Conservation (phyloP, 495 filamentous ascomycete species). For the Aspergillus mulundensis region DNA sequence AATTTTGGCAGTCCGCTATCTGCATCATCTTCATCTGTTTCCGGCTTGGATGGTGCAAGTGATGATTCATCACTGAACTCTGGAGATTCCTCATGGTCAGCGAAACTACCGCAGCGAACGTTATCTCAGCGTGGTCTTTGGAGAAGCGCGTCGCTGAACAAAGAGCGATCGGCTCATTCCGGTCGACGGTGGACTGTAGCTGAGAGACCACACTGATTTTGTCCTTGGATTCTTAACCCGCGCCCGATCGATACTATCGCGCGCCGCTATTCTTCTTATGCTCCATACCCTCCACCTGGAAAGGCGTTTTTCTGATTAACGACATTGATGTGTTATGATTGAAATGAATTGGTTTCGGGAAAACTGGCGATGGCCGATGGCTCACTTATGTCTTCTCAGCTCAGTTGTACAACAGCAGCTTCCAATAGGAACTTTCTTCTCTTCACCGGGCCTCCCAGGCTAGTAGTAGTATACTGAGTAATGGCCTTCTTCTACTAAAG, state of each 20-base stretch:
- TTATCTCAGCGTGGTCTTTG: constrained; percentile 42
- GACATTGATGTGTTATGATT: constrained; percentile 3
- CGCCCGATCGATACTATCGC: background rate
- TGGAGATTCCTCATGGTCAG: constrained; percentile 20
- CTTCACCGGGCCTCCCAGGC: background rate
- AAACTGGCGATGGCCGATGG: background rate
- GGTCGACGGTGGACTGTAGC: constrained; percentile 45
- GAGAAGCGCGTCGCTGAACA: constrained; percentile 34
- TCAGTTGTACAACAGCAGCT: background rate
- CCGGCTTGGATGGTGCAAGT: background rate
- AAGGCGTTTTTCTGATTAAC: background rate
- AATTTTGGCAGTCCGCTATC: constrained; percentile 33
- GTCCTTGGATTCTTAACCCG: background rate
- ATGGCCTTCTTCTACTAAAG: background rate
- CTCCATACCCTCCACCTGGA: background rate
- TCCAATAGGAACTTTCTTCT: background rate
- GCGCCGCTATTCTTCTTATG: background rate
- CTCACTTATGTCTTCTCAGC: background rate
- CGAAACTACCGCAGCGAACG: constrained; percentile 32
- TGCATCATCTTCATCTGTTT: constrained; percentile 2
- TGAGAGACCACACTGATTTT: constrained; percentile 35
- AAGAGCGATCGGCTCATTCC: constrained; percentile 27
- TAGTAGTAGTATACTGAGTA: background rate
- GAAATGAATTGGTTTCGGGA: background rate
- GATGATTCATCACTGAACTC: background rate